phyloP scores from a whole-genome alignment of 306 rosid genomes.

The Rosa persica region DNA sequence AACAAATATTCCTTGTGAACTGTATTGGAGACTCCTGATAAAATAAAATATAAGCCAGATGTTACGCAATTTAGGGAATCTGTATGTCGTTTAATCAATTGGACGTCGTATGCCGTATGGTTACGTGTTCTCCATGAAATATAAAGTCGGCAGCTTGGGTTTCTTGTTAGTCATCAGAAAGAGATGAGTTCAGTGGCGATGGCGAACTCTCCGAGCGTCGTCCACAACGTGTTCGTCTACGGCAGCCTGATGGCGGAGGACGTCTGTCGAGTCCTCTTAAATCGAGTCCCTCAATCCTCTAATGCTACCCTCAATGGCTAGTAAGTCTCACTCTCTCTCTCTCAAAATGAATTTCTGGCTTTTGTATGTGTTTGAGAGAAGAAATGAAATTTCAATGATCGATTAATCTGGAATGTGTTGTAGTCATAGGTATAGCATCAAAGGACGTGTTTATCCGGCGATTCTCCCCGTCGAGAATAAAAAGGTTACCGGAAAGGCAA shows the following conservation, averaged over 20 bases:
- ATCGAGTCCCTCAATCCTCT: conserved; percentile 62
- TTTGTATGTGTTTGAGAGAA: not conserved
- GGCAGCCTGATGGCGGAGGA: conserved; percentile 85
- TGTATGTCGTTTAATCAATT: too few relatives aligned
- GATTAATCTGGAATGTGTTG: conserved; percentile 8
- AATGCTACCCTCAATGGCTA: conserved; percentile 53
- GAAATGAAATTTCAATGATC: not conserved
- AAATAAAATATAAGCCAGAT: too few relatives aligned
- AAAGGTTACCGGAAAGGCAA: conserved; percentile 65
- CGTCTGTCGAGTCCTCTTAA: conserved; percentile 59
- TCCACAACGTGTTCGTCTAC: conserved; percentile 80
- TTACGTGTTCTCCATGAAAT: not conserved
- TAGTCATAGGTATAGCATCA: conserved; percentile 81
- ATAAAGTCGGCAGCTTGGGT: not conserved
- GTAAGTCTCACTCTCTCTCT: conserved; percentile 27
- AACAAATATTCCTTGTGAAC: not conserved
- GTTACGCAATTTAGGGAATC: not conserved
- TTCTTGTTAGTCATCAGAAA: not conserved
- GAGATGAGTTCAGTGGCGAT: conserved; percentile 26
- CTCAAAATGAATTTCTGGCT: not conserved
- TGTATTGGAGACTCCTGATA: too few relatives aligned
- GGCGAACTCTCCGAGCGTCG: conserved; percentile 17
- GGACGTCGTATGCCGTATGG: not conserved
- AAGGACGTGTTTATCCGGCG: conserved; percentile 88
- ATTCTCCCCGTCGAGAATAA: conserved; percentile 61